Conservation (phyloP, 768 basidiomycete genomes). For the Hygrophoropsis aurantiaca region DNA sequence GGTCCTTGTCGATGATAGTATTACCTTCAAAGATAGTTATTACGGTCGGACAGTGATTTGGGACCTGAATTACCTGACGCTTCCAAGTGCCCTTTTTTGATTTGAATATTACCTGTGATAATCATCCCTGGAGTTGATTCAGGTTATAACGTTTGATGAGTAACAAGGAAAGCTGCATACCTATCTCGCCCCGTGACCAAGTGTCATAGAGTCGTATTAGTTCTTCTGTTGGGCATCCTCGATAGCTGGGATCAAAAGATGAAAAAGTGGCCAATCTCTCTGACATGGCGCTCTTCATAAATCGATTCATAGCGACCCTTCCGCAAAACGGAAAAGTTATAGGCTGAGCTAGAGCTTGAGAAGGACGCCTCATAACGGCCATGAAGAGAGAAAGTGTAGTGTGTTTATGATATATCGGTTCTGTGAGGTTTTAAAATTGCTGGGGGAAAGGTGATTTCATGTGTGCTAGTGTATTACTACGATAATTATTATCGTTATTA, state of each 20-base stretch:
- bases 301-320: constrained; percentile 27
- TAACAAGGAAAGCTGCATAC: constrained; percentile 9
- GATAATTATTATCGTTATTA: too few species aligned
- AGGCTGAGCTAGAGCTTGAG: constrained; percentile 19
- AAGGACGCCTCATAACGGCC: constrained; percentile 14
- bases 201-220: constrained; percentile 34
- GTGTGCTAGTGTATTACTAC: too few species aligned
- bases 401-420: not conserved
- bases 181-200: constrained; percentile 31
- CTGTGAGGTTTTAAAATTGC: too few species aligned
- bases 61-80: constrained; percentile 23
- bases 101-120: constrained; percentile 32
- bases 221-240: constrained; percentile 32
- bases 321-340: constrained; percentile 30
- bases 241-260: constrained; percentile 23
- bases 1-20: constrained; percentile 29
- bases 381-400: constrained; percentile 6
- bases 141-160: constrained; percentile 4
- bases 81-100: constrained; percentile 34
- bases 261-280: constrained; percentile 35
- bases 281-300: constrained; percentile 36
- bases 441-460: too few species aligned
- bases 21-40: constrained; percentile 20
- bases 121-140: constrained; percentile 24
- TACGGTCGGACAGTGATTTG: not conserved